Base-by-base conservation (phyloP, 2,329 filamentous ascomycete species). In the Monilinia laxa region DNA sequence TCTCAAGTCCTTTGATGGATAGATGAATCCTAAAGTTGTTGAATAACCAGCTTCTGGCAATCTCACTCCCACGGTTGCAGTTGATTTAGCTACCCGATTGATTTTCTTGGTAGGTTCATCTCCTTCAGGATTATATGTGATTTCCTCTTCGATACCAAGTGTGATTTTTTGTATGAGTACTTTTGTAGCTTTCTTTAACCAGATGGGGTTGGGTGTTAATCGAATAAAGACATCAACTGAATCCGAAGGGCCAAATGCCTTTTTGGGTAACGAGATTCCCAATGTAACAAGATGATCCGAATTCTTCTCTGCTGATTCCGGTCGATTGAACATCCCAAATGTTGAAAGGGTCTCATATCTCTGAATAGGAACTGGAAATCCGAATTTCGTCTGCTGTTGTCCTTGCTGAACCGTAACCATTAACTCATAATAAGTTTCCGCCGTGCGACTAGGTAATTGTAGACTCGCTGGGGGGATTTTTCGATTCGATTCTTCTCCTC, bases 271-370 rank as follows among this genome's bases (percentile, higher is more conserved):
- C 69, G 93, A 96, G 72, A 97, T 96, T 56, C 91, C 92, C 65
- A 98, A 82, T 11, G 92, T 96, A 68, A 98, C 92, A 65, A 98
- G 81, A 78, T 96, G 95, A 80, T 98, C 95, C 62, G 90, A 87
- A 42, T 93, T 91, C 68, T 89, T 87, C 74, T 96, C 90, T 66
- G 92, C 92, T 68, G 90, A 90, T 78, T 97, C 94, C 20, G 93
- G 94, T 65, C 93, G 90, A 80, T 98, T 98, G 82, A 98, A 99
- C 95, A 98, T 98, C 79, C 95, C 95, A 80, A 99, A 99, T 1
- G 95, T 98, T 53, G 93, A 97, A 59, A 99, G 83, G 1, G 94
- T 99, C 78, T 99, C 95, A 81, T 98, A 99, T 76, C 95, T 86
- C 72, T 92, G 88, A 73, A 99, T 87, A 1, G 94, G 94, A 51